These are phyloP conservation scores for Scutellaria baicalensis DNA, from an alignment of 257 asterid genomes.

Conservation along the genomic window DNA sequence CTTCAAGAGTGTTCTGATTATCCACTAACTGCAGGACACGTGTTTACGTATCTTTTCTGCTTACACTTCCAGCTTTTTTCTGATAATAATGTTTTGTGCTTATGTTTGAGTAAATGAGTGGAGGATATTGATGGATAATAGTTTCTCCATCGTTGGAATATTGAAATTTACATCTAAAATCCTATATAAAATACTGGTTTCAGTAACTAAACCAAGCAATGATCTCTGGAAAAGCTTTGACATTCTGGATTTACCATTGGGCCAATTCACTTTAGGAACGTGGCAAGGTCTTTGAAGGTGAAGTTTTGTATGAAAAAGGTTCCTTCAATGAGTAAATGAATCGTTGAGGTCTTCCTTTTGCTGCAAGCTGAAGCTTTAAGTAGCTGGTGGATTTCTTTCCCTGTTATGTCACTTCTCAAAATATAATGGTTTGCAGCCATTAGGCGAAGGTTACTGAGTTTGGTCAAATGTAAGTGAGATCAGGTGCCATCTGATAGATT, in stretches of 20 bases:
- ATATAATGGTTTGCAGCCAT: background rate
- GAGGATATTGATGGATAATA: background rate
- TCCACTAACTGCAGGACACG: background rate
- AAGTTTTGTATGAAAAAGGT: slow-evolving; percentile 10
- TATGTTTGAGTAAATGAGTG: background rate
- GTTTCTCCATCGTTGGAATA: background rate
- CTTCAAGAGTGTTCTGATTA: background rate
- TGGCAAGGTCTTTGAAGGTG: slow-evolving; percentile 14
- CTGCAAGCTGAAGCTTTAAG: slow-evolving; percentile 9
- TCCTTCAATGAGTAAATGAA: background rate
- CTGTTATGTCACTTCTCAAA: background rate
- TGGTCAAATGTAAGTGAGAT: slow-evolving; percentile 6
- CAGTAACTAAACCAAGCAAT: slow-evolving; percentile 1
- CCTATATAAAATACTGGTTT: background rate
- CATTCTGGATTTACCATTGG: background rate
- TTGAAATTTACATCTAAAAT: background rate
- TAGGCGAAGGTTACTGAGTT: slow-evolving; percentile 1
- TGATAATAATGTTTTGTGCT: background rate
- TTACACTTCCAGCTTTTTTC: background rate
- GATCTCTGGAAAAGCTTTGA: background rate
- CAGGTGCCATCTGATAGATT: slow-evolving; percentile 15
- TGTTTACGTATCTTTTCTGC: background rate
- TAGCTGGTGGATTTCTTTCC: slow-evolving; percentile 3
- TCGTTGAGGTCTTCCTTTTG: background rate
- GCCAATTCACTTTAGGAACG: slow-evolving; percentile 8